Conservation (phyloP, 495 filamentous ascomycete species). For the Penicillium goetzii region DNA sequence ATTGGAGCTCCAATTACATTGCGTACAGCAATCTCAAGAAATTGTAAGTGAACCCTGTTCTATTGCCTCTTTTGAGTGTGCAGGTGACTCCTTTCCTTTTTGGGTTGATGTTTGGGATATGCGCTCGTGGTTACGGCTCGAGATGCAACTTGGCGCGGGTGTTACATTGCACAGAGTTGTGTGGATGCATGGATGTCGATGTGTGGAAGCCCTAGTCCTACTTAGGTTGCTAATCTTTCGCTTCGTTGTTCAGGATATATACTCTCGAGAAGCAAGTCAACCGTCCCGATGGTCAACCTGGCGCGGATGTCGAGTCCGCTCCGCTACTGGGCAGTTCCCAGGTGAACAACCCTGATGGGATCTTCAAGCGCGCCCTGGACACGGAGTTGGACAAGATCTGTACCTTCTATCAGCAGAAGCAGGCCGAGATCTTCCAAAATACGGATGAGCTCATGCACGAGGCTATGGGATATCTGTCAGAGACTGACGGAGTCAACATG, state of each 20-base stretch:
- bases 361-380: slow-evolving; percentile 82
- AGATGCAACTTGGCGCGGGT: slow-evolving; percentile 22
- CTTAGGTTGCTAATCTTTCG: slow-evolving; percentile 30
- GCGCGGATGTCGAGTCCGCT: slow-evolving; percentile 76
- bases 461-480: slow-evolving; percentile 69
- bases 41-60: slow-evolving; percentile 63
- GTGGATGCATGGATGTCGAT: slow-evolving; percentile 17
- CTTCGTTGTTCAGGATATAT: slow-evolving; percentile 70
- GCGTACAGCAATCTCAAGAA: slow-evolving; percentile 99
- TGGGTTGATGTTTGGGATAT: slow-evolving; percentile 8
- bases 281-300: slow-evolving; percentile 52
- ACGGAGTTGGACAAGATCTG: slow-evolving; percentile 90
- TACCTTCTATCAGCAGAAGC: slow-evolving; percentile 86
- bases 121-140: slow-evolving; percentile 10
- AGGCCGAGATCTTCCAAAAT: slow-evolving; percentile 80
- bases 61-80: not conserved
- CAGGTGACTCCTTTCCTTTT: not conserved
- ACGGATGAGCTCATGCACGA: slow-evolving; percentile 77
- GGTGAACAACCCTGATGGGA: slow-evolving; percentile 67
- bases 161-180: slow-evolving; percentile 35
- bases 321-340: slow-evolving; percentile 68
- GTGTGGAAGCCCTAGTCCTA: slow-evolving; percentile 12
- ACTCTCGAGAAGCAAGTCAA: slow-evolving; percentile 76
- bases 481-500: slow-evolving; percentile 60
- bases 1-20: slow-evolving; percentile 98